Conservation (phyloP, 2,329 filamentous ascomycete species). For the Tympanopsis confertula region DNA sequence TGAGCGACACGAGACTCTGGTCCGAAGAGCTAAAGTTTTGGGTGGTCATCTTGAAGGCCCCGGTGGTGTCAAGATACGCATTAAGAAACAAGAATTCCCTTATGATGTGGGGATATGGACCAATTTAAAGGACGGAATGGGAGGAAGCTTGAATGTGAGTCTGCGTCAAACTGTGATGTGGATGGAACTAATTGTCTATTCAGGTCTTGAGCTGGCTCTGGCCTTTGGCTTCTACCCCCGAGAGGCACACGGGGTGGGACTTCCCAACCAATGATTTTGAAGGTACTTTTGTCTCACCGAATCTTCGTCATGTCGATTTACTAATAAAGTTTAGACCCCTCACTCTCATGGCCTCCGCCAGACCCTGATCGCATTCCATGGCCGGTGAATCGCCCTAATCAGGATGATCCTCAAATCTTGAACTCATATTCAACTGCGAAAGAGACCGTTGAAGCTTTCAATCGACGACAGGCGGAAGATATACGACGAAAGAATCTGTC, state of each 20-base stretch:
- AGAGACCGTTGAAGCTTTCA: slow-evolving; percentile 38
- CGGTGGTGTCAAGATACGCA: slow-evolving; percentile 38
- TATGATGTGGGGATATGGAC: slow-evolving; percentile 52
- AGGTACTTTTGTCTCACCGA: slow-evolving; percentile 17
- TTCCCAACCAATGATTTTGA: slow-evolving; percentile 53
- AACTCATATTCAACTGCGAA: slow-evolving; percentile 16
- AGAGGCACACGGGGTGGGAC: slow-evolving; percentile 27
- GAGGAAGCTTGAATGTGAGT: slow-evolving; percentile 31
- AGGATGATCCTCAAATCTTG: slow-evolving; percentile 11
- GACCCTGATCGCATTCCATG: slow-evolving; percentile 34
- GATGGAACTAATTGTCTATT: slow-evolving; percentile 3
- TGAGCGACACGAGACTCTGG: slow-evolving; percentile 30
- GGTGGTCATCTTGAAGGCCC: slow-evolving; percentile 47
- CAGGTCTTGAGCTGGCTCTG: slow-evolving; percentile 45
- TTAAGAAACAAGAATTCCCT: slow-evolving; percentile 50
- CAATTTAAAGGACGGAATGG: slow-evolving; percentile 50
- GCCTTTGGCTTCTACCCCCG: slow-evolving; percentile 40
- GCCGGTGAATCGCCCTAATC: slow-evolving; percentile 8
- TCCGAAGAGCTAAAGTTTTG: slow-evolving; percentile 30
- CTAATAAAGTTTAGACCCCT: slow-evolving; percentile 13
- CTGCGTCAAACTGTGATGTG: neutral
- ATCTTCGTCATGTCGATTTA: slow-evolving; percentile 1
- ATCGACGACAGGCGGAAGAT: slow-evolving; percentile 38
- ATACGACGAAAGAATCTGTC: slow-evolving; percentile 24
- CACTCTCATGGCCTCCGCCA: slow-evolving; percentile 30